These are phyloP conservation scores for Apophysomyces elegans DNA, from an alignment of 371 early-diverging fungal genomes.

Conservation along the genomic window DNA sequence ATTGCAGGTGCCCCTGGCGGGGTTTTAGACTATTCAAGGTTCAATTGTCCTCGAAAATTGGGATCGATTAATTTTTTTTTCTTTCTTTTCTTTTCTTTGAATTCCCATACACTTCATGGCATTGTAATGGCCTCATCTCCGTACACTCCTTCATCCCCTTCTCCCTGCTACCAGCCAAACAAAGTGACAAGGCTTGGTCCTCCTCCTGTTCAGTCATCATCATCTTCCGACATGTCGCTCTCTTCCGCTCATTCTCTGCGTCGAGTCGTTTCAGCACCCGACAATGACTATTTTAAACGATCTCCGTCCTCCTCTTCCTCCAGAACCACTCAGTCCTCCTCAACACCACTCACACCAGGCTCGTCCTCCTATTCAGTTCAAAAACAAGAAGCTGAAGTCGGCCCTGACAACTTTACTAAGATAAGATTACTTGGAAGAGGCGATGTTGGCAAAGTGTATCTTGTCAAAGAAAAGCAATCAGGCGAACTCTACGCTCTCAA, in stretches of 20 bases:
- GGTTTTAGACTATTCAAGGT: no score
- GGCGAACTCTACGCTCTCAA: conserved; percentile 88
- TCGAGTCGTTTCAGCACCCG: conserved; percentile 7
- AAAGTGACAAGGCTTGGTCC: background rate
- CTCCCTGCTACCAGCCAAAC: conserved; percentile 4
- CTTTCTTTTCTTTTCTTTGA: background rate
- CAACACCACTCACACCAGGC: no score
- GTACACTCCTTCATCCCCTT: conserved; percentile 10
- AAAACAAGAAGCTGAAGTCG: conserved; percentile 48
- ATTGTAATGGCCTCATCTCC: conserved; percentile 6
- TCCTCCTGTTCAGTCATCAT: background rate
- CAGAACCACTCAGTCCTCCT: no score
- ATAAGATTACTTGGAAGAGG: conserved; percentile 86
- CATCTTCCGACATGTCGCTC: conserved; percentile 1
- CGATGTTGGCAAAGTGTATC: conserved; percentile 90
- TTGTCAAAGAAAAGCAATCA: conserved; percentile 79
- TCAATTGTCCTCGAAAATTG: no score
- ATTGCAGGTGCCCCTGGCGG: no score
- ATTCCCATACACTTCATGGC: background rate
- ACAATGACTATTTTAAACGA: conserved; percentile 6
- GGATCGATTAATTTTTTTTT: no score
- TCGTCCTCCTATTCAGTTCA: conserved; percentile 15
- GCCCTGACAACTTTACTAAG: conserved; percentile 76
- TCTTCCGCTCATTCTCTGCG: conserved; percentile 3
- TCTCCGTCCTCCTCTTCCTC: conserved; percentile 9